A percentile compares a stretch with the other conserved stretches of the same genome.
Conservation (phyloP, 2,329 filamentous ascomycete species). For the Xylariaceae sp. region DNA sequence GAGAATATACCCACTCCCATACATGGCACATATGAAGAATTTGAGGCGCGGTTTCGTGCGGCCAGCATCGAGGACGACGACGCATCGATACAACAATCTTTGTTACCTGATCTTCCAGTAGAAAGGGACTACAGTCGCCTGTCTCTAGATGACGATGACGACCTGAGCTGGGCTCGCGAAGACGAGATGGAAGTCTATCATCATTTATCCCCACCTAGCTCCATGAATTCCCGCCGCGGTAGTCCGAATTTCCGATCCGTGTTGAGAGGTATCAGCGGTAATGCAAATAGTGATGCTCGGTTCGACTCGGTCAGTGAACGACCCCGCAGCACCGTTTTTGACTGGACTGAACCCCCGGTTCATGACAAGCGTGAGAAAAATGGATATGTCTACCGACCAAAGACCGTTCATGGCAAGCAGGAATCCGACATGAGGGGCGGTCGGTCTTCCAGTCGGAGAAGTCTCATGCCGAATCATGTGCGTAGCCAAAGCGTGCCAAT, state of each 20-base stretch:
- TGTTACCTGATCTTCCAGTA: conserved; percentile 32
- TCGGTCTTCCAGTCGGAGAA: conserved; percentile 62
- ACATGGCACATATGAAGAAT: conserved; percentile 33
- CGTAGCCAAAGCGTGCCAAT: conserved; percentile 79
- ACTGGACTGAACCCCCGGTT: conserved; percentile 67
- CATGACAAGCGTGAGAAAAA: conserved; percentile 59
- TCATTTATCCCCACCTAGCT: conserved; percentile 56
- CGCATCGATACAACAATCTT: conserved; percentile 19
- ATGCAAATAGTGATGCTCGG: conserved; percentile 36
- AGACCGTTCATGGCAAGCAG: conserved; percentile 74
- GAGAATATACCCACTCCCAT: conserved; percentile 53
- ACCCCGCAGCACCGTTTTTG: conserved; percentile 67
- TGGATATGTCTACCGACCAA: conserved; percentile 60
- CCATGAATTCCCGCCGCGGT: conserved; percentile 49
- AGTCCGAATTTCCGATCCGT: conserved; percentile 52
- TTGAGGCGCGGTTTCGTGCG: conserved; percentile 23
- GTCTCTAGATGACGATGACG: conserved; percentile 59
- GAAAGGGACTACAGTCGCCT: conserved; percentile 45
- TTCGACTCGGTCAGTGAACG: conserved; percentile 40
- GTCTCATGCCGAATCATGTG: conserved; percentile 65
- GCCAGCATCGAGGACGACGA: conserved; percentile 21
- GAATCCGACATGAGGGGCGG: conserved; percentile 67
- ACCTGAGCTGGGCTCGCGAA: conserved; percentile 60
- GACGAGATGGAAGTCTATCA: conserved; percentile 52
- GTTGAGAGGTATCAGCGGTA: conserved; percentile 50